Evolutionary conservation across 2,329 filamentous ascomycete species (phyloP).

Genomic region (Diaporthe citri): DNA sequence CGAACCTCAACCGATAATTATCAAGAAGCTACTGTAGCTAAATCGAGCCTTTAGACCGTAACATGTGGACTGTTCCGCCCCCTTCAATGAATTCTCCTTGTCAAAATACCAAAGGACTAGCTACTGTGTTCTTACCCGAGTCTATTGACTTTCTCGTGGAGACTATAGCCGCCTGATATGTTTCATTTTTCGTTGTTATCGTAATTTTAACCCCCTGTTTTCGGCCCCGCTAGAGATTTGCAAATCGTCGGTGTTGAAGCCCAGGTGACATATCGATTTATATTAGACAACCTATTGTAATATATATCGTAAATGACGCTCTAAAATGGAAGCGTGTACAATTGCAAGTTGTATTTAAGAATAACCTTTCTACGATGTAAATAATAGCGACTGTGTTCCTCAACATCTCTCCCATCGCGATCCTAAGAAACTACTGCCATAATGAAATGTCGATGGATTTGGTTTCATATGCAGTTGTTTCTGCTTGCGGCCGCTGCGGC

Average conservation of each 20-base stretch:
- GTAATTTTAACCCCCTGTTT: not conserved
- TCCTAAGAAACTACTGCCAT: not conserved
- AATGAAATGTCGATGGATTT: not conserved
- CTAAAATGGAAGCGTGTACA: not conserved
- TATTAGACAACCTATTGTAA: not conserved
- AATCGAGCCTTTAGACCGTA: too few species aligned
- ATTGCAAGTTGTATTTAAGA: not conserved
- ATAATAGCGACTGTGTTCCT: not conserved
- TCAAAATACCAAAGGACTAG: too few species aligned
- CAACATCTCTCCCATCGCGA: not conserved
- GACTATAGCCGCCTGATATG: too few species aligned
- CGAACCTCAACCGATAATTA: too few species aligned
- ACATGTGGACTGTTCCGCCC: too few species aligned
- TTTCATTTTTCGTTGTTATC: too few species aligned
- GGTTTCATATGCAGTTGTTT: not conserved
- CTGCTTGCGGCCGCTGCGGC: not conserved
- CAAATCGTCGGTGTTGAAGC: too few species aligned
- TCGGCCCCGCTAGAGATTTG: not conserved
- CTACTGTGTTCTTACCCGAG: too few species aligned
- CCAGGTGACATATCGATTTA: not conserved
- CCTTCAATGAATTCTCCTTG: too few species aligned
- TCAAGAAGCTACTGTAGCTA: too few species aligned
- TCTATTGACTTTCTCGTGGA: too few species aligned
- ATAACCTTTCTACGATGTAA: not conserved
- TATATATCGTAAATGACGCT: not conserved